Evolutionary conservation across 306 rosid species (phyloP).

Genomic region (Rosa persica): DNA sequence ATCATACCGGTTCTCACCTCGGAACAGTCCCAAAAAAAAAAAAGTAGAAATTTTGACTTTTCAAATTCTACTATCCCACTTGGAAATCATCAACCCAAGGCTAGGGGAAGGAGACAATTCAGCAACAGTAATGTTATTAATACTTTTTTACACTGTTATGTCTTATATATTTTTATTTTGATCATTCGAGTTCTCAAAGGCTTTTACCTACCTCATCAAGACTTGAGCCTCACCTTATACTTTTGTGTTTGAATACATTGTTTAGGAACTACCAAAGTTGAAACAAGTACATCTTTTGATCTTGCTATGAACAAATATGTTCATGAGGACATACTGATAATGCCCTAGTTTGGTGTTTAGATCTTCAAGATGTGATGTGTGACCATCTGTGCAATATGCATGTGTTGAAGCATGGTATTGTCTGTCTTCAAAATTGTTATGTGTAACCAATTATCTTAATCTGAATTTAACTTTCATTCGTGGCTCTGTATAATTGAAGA

Average conservation of each 20-base stretch:
- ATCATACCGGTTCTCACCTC: no score
- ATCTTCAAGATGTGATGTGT: neutral
- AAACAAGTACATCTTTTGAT: neutral
- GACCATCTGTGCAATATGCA: neutral
- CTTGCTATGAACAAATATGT: neutral
- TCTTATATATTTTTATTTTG: neutral
- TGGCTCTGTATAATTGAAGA: neutral
- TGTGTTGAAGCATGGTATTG: slow-evolving; percentile 12
- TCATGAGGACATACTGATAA: neutral
- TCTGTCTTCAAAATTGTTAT: neutral
- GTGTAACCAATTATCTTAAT: neutral
- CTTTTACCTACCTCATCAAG: neutral
- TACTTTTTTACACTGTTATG: neutral
- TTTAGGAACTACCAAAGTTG: neutral
- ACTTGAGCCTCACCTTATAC: neutral
- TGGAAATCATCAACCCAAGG: neutral
- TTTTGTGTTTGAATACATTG: neutral
- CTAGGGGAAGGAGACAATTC: neutral
- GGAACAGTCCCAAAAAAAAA: neutral
- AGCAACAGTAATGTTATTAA: neutral
- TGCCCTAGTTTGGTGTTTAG: neutral
- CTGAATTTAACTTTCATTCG: neutral
- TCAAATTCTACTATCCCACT: neutral
- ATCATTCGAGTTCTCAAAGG: neutral
- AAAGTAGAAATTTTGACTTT: no score